Evolutionary conservation across 495 filamentous ascomycete genomes (phyloP), one percentile per base, ranked within the genome.

Genomic region (Aspergillus bertholletiae): DNA sequence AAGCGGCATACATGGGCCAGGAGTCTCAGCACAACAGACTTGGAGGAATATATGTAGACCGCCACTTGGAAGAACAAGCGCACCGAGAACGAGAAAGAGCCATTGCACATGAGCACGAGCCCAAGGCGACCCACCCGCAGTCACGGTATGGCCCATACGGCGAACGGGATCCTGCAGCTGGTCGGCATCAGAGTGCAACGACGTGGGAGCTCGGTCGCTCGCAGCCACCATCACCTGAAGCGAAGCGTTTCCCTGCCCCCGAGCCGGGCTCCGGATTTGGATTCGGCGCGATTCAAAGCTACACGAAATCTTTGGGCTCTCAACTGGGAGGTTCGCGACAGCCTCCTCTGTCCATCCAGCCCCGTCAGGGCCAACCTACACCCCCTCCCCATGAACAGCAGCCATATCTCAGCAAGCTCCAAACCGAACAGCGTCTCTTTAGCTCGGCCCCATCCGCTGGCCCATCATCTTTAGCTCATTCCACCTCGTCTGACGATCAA

Each of bases 211-310:
- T 71, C 4, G 69, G 60, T 40, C 69, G 72, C 46, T 71, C 72
- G 5, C 70, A 75, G 26, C 73, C 73, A 11, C 59, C 69, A 0
- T 76, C 73, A 9, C 74, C 73, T 6, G 74, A 78, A 49, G 60
- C 50, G 4, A 75, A 73, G 50, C 73, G 73, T 5, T 67, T 75
- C 34, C 62, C 65, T 6, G 67, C 63, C 0, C 56, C 71, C 3
- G 73, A 75, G 22, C 35, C 65, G 1, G 60, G 55, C 8, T 49
- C 72, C 2, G 59, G 62, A 3, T 78, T 76, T 55, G 74, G 73
- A 5, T 76, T 76, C 45, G 74, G 74, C 9, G 73, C 73, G 12
- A 76, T 76, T 46, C 74, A 78, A 49, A 78, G 62, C 53, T 78
- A 78, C 57, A 75, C 74, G 12, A 78, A 78, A 56, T 74, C 74